Base-by-base conservation (phyloP, 176 grass and related monocot genomes). In the Bonia amplexicaulis region DNA sequence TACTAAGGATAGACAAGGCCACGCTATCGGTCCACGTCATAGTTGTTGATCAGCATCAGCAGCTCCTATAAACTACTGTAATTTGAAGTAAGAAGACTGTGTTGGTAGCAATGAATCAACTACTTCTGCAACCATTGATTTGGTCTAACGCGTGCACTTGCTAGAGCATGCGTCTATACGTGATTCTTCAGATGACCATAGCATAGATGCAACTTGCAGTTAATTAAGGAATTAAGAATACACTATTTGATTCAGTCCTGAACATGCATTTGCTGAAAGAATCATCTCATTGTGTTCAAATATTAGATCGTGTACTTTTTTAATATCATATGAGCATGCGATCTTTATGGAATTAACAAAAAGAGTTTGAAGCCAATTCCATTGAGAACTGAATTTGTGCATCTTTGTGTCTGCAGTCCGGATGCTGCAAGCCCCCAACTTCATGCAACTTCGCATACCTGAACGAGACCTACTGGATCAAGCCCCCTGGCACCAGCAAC, bases 401-500 rank as follows among this genome's bases (percentile, higher is more conserved):
- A 80, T 20, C 23, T 42, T 35, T 73, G 6, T 54, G 17, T 67
- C 22, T 89, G 29, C 77, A 89, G 82, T 89, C 88, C 15, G 88
- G 88, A 63, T 89, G 82, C 77, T 89, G 82, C 82, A 89, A 81
- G 53, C 82, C 77, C n/a, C 82, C 88, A 12, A 89, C 77, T 5
- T 77, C 67, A 59, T 89, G 82, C 77, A 81, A 85, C 42, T 89
- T 89, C 88, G 9, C 77, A 17, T 89, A 80, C 51, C 42, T 62
- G 70, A 85, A 89, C 17, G 82, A 81, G 62, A 85, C 88, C 19
- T 70, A 89, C 77, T 89, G 88, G 82, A 70, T 6, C 29, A 85
- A 89, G 62, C 69, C 82, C 52, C 37, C 77, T 17, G 63, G 5
- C 39, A 48, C 12, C 51, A 79, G 51, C 70, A 81, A 61, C 22